These are phyloP conservation scores for Cladophialophora yegresii DNA, from an alignment of 2,329 filamentous ascomycete genomes.

Conservation along the genomic window DNA sequence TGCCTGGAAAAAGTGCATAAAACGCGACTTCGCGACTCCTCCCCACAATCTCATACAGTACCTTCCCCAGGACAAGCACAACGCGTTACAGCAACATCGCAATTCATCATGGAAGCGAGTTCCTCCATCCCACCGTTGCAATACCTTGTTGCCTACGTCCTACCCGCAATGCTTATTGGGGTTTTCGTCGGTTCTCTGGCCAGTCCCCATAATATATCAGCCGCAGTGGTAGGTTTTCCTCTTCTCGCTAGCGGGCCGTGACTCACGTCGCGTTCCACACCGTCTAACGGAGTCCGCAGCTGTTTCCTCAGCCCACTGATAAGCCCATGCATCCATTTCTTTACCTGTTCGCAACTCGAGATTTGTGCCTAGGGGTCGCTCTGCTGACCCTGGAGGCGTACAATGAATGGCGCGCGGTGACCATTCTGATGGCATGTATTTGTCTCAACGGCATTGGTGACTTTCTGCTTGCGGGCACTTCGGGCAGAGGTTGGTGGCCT, in stretches of 20 bases:
- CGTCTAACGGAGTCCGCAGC: background rate
- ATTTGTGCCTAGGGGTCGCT: slow-evolving; percentile 15
- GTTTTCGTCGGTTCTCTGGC: slow-evolving; percentile 12
- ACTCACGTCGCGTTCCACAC: background rate
- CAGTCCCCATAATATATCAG: slow-evolving; percentile 7
- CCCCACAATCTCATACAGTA: background rate
- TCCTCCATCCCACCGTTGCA: slow-evolving; percentile 11
- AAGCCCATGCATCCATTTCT: slow-evolving; percentile 5
- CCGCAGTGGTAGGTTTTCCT: background rate
- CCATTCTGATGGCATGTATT: slow-evolving; percentile 12
- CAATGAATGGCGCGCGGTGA: slow-evolving; percentile 16
- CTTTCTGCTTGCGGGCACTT: slow-evolving; percentile 4
- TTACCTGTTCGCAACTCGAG: slow-evolving; percentile 19
- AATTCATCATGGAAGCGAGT: background rate
- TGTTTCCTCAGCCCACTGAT: slow-evolving; percentile 12
- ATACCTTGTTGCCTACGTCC: slow-evolving; percentile 10
- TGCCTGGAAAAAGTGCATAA: too few relatives aligned
- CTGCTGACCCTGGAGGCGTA: slow-evolving; percentile 10
- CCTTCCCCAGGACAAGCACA: background rate
- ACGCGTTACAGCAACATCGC: background rate
- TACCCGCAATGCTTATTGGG: slow-evolving; percentile 11
- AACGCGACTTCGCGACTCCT: too few relatives aligned
- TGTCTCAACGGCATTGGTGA: slow-evolving; percentile 16
- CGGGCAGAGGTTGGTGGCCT: slow-evolving; percentile 8
- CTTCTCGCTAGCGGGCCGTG: background rate